These are phyloP conservation scores for Parasarocladium wereldwijsianum DNA, from an alignment of 2,329 filamentous ascomycete species.

Conservation along the genomic window DNA sequence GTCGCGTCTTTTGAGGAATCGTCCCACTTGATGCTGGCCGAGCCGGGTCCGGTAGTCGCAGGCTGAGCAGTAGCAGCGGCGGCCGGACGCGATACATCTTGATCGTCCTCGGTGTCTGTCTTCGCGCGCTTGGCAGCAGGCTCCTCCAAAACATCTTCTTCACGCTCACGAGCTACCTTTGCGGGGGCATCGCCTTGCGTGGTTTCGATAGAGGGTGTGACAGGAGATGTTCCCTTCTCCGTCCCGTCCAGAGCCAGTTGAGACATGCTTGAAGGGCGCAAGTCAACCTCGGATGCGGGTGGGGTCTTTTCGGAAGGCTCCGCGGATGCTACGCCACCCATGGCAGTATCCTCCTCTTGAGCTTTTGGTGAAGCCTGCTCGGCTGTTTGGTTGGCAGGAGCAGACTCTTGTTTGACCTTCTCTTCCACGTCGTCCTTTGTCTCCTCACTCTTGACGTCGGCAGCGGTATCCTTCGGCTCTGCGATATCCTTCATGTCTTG, in stretches of 20 bases:
- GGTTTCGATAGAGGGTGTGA: slow-evolving; percentile 23
- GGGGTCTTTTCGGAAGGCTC: slow-evolving; percentile 8
- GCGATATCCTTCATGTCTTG: slow-evolving; percentile 6
- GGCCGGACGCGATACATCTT: slow-evolving; percentile 9
- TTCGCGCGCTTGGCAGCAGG: slow-evolving; percentile 70
- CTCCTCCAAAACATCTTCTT: slow-evolving; percentile 53
- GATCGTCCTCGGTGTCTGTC: slow-evolving; percentile 42
- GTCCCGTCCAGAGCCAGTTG: slow-evolving; percentile 23
- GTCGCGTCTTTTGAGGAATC: slow-evolving; percentile 28
- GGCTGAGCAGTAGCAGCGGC: slow-evolving; percentile 3
- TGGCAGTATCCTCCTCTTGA: background rate
- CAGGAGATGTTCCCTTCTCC: slow-evolving; percentile 13
- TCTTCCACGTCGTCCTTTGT: slow-evolving; percentile 6
- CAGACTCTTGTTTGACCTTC: slow-evolving; percentile 7
- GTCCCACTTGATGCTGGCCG: slow-evolving; percentile 18
- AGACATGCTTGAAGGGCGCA: slow-evolving; percentile 21
- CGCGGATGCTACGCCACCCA: background rate
- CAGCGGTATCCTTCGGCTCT: slow-evolving; percentile 3
- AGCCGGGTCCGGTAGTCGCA: slow-evolving; percentile 3
- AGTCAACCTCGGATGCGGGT: slow-evolving; percentile 18
- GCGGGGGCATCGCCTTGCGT: slow-evolving; percentile 39
- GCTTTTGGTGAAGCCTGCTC: background rate
- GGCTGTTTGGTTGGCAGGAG: slow-evolving; percentile 6
- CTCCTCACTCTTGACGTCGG: slow-evolving; percentile 3
- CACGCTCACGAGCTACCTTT: slow-evolving; percentile 61